Evolutionary conservation across 2,329 filamentous ascomycete genomes (phyloP).

Genomic region (Myriosclerotinia duriaeana): DNA sequence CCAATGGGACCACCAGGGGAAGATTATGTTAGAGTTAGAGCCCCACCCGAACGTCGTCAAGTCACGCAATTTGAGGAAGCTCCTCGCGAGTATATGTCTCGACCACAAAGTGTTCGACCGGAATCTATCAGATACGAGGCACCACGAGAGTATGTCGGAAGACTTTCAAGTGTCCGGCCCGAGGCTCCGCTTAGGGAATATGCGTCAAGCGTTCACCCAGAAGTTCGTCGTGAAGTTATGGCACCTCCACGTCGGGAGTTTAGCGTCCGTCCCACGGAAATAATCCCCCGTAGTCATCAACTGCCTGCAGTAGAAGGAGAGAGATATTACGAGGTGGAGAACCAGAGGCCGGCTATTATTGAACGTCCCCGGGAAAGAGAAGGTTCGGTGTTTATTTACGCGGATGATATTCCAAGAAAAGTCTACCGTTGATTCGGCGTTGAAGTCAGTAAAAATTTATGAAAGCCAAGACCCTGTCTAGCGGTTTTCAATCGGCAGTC

Average conservation of each 20-base stretch:
- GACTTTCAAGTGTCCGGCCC: constrained; percentile 47
- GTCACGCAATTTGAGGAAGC: constrained; percentile 48
- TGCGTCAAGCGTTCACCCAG: constrained; percentile 43
- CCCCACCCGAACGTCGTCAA: constrained; percentile 34
- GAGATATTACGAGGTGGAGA: constrained; percentile 36
- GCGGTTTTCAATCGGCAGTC: background rate
- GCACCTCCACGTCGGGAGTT: constrained; percentile 36
- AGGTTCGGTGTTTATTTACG: constrained; percentile 38
- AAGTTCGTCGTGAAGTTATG: constrained; percentile 32
- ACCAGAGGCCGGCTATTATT: constrained; percentile 35
- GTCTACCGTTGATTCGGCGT: constrained; percentile 40
- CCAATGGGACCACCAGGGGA: constrained; percentile 35
- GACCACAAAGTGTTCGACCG: constrained; percentile 56
- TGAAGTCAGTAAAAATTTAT: constrained; percentile 24
- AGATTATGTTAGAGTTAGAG: constrained; percentile 50
- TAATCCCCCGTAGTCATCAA: constrained; percentile 33
- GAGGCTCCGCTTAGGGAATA: constrained; percentile 38
- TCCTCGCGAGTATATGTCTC: constrained; percentile 49
- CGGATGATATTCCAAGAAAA: constrained; percentile 37
- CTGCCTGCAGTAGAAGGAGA: constrained; percentile 29
- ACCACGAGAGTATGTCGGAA: constrained; percentile 45
- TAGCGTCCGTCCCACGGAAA: constrained; percentile 37
- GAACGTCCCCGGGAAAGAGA: constrained; percentile 38
- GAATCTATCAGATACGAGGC: constrained; percentile 46
- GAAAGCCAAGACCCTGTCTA: background rate